phyloP scores from a whole-genome alignment of 148 eudicot genomes.

The Pouteria glomerata region DNA sequence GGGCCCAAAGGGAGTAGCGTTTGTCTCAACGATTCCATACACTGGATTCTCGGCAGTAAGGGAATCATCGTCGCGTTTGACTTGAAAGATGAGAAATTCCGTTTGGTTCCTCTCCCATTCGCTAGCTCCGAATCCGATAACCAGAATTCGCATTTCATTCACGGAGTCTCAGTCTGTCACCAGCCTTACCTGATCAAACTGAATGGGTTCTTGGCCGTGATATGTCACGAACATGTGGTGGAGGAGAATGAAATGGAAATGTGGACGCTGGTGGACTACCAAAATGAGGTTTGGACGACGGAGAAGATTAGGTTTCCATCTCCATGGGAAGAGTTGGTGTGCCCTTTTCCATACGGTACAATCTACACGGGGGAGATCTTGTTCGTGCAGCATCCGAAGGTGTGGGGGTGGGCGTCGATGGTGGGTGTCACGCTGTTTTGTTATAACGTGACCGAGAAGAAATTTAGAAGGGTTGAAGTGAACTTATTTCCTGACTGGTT shows the following conservation, averaged over 20 bases:
- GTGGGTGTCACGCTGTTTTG: neutral
- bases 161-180: no score
- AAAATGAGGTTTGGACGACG: neutral
- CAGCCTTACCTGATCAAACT: neutral
- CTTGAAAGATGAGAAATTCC: no score
- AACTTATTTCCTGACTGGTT: neutral
- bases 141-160: no score
- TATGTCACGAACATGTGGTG: neutral
- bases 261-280: neutral
- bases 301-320: neutral
- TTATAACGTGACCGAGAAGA: neutral
- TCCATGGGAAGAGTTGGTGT: neutral
- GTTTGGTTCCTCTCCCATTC: no score
- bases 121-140: no score
- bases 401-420: neutral
- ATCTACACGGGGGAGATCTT: neutral
- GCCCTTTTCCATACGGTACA: neutral
- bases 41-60: no score
- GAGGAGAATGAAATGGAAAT: neutral
- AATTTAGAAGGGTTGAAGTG: neutral
- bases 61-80: no score
- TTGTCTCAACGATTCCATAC: no score
- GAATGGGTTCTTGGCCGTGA: neutral
- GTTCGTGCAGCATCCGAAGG: neutral
- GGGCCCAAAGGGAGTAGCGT: no score